phyloP scores from a whole-genome alignment of 2,329 filamentous ascomycete species.

The Aspergillus puulaauensis region DNA sequence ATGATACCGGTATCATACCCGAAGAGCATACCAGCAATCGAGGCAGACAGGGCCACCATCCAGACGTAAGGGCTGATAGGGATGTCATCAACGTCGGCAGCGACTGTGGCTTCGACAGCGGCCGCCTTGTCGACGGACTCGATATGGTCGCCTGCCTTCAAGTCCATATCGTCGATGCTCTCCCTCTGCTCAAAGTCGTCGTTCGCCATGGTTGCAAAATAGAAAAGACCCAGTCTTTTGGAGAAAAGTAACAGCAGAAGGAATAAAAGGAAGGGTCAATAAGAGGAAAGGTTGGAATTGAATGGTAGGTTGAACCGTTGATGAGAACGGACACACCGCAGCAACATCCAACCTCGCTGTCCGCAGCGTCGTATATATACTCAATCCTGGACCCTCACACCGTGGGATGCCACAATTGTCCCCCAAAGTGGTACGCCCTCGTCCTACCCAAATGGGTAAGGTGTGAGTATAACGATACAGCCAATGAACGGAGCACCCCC shows the following conservation, averaged over 20 bases:
- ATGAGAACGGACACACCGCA: background rate
- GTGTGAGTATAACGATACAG: background rate
- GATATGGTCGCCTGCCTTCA: constrained; percentile 11
- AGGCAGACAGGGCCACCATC: constrained; percentile 39
- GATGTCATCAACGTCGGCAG: constrained; percentile 33
- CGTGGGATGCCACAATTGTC: background rate
- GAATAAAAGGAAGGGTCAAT: background rate
- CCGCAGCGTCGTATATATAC: constrained; percentile 1
- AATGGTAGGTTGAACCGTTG: background rate
- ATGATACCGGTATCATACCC: constrained; percentile 52
- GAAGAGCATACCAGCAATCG: constrained; percentile 30
- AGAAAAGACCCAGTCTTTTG: background rate
- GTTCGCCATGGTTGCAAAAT: background rate
- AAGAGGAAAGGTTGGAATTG: background rate
- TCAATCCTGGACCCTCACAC: background rate
- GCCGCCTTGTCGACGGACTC: constrained; percentile 7
- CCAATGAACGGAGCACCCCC: constrained; percentile 8
- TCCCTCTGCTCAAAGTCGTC: constrained; percentile 1
- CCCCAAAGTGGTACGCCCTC: background rate
- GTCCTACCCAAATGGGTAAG: background rate
- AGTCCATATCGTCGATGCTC: constrained; percentile 2
- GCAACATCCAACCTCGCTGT: background rate
- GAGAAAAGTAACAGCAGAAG: background rate
- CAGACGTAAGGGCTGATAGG: constrained; percentile 40
- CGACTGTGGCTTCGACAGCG: constrained; percentile 7